Conservation (phyloP, 495 filamentous ascomycete genomes). For the Trichoderma reesei region DNA sequence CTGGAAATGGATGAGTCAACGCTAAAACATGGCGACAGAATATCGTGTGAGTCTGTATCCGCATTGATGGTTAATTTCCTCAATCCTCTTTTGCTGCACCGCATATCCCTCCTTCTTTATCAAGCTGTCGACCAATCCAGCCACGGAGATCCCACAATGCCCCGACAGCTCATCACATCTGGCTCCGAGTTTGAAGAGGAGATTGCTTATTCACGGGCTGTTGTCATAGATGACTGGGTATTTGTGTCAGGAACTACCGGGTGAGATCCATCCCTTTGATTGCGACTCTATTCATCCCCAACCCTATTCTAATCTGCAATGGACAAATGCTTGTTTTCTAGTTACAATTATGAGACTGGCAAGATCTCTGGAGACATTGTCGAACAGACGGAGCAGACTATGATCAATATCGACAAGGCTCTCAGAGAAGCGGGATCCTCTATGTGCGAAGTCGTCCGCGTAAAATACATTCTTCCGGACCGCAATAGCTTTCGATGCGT, state of each 20-base stretch:
- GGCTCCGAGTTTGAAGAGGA: constrained; percentile 30
- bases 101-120: too few relatives aligned
- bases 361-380: constrained; percentile 22
- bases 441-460: constrained; percentile 27
- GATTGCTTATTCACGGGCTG: constrained; percentile 35
- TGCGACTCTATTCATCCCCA: not conserved
- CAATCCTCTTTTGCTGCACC: too few relatives aligned
- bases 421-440: constrained; percentile 23
- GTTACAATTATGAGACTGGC: constrained; percentile 31
- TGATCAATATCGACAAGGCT: constrained; percentile 26
- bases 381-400: constrained; percentile 26
- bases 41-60: too few relatives aligned
- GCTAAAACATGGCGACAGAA: too few relatives aligned
- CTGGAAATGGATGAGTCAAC: too few relatives aligned
- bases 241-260: constrained; percentile 35
- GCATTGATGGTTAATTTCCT: too few relatives aligned
- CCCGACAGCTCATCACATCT: constrained; percentile 25
- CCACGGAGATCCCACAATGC: constrained; percentile 4
- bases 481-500: constrained; percentile 22
- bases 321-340: constrained; percentile 3
- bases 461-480: constrained; percentile 30
- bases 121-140: too few relatives aligned
- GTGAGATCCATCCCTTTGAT: constrained; percentile 11
- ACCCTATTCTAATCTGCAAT: not conserved
- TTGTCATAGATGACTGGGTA: constrained; percentile 26